Base-by-base conservation (phyloP, 2,329 filamentous ascomycete genomes). In the Xylaria arbuscula region DNA sequence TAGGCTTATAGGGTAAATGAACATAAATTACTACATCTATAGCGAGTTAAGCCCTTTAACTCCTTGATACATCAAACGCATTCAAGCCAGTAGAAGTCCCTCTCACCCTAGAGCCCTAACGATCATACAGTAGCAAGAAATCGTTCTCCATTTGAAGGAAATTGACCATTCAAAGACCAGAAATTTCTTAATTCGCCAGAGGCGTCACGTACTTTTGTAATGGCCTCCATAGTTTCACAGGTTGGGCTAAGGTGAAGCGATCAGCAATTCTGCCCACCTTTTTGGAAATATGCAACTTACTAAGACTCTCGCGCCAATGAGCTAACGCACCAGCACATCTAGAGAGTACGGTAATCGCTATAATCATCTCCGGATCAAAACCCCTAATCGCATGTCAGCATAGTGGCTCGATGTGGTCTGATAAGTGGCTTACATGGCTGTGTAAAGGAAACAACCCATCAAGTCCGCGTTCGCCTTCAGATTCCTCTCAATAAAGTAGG, bases 391-490 rank as follows among this genome's bases (percentile, higher is more conserved):
- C 8, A 45, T 15, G 57, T 68, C 9, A 68, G 62, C 17, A 70
- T 48, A 62, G 62, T 11, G 50, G 62, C 17, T 19, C 45, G 24
- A 65, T 11, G 8, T 36, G 40, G 19, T n/a, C 15, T 56, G 6
- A 40, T 4, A 19, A 66, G 48, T 40, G 40, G 72, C 73, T 72
- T 55, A 76, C 74, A 83, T 76, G 3, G 77, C 81, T 0, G 78
- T 81, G 64, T 81, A 83, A 13, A 82, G 74, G 57, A 84, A 83
- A 64, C 78, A 78, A 5, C 80, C 81, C 69, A 81, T 83, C n/a
- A 84, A 76, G 64, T 85, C 83, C 1, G 80, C 82, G 68, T 84
- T 84, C 0, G 81, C 79, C 59, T 81, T 80, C 8, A 85, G 71
- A 3, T 77, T 76, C 1, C 81, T 63, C 55, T 73, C 74, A 2